A percentile compares a stretch with the other conserved stretches of the same genome.
These are phyloP conservation scores for Mollisiaceae sp. DNA, from an alignment of 2,329 filamentous ascomycete genomes.

Conservation along the genomic window DNA sequence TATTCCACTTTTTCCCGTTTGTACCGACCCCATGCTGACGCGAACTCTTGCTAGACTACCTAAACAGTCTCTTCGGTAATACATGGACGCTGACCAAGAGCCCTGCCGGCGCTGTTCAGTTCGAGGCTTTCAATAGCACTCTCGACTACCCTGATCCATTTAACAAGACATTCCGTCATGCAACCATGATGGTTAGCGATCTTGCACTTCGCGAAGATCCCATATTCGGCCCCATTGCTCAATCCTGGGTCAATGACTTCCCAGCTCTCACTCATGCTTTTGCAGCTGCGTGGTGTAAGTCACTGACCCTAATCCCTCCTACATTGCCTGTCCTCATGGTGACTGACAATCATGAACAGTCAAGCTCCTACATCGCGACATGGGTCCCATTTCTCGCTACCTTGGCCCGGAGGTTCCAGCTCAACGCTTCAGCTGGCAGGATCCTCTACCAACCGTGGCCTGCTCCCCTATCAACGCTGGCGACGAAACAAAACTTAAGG, in stretches of 20 bases:
- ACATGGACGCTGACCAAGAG: conserved; percentile 79
- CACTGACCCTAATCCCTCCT: background rate
- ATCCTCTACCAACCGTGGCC: conserved; percentile 63
- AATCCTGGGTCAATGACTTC: conserved; percentile 71
- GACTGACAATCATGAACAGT: conserved; percentile 49
- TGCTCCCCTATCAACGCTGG: conserved; percentile 56
- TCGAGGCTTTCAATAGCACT: conserved; percentile 71
- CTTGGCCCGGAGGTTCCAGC: conserved; percentile 75
- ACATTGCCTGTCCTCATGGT: background rate
- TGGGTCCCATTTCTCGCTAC: conserved; percentile 74
- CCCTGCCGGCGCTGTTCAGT: conserved; percentile 78
- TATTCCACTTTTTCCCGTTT: background rate
- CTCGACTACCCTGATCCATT: conserved; percentile 73
- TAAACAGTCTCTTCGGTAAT: conserved; percentile 69
- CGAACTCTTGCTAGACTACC: conserved; percentile 19
- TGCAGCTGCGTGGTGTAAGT: conserved; percentile 68
- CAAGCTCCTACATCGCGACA: conserved; percentile 81
- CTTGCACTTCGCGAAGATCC: conserved; percentile 74
- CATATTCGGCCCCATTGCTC: conserved; percentile 75
- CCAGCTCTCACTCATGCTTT: conserved; percentile 73
- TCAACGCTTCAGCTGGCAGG: conserved; percentile 74
- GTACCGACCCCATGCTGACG: conserved; percentile 9
- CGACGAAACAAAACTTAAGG: conserved; percentile 66
- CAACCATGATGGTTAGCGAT: conserved; percentile 78
- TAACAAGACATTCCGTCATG: conserved; percentile 68